phyloP scores from a whole-genome alignment of 2,329 filamentous ascomycete species.

The Hypomyces rosellus region DNA sequence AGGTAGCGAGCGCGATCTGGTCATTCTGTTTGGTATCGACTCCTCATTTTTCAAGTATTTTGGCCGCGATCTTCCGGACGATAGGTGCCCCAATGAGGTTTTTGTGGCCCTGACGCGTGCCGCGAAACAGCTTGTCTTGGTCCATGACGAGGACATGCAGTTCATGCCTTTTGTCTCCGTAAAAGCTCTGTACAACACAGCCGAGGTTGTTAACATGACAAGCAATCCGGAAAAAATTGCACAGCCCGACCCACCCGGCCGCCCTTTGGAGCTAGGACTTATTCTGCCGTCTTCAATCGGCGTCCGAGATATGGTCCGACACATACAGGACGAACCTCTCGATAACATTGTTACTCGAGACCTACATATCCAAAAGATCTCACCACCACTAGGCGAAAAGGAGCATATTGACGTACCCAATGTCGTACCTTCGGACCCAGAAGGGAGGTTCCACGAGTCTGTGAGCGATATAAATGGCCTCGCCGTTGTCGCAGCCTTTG shows the following conservation, averaged over 20 bases:
- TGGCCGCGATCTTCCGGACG: conserved; percentile 22
- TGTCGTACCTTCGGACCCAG: conserved; percentile 13
- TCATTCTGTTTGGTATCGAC: conserved; percentile 23
- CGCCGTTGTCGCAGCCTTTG: conserved; percentile 20
- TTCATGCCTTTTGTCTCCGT: conserved; percentile 21
- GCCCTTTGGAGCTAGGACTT: conserved; percentile 13
- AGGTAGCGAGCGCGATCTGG: conserved; percentile 24
- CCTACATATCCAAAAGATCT: conserved; percentile 13
- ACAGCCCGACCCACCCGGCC: conserved; percentile 4
- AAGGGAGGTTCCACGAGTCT: conserved; percentile 16
- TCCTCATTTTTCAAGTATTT: conserved; percentile 19
- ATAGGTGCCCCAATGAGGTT: conserved; percentile 21
- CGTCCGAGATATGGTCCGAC: conserved; percentile 19
- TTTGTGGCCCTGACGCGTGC: conserved; percentile 27
- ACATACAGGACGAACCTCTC: conserved; percentile 19
- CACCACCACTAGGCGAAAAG: not conserved
- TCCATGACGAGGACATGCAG: conserved; percentile 14
- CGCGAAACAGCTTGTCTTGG: conserved; percentile 21
- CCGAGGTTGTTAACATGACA: conserved; percentile 7
- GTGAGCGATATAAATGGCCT: conserved; percentile 25
- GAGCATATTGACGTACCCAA: not conserved
- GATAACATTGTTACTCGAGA: conserved; percentile 13
- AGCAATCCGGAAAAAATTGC: not conserved
- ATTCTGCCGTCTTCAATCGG: conserved; percentile 5
- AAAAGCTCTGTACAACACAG: conserved; percentile 14